Evolutionary conservation across 2,329 filamentous ascomycete species (phyloP).

Genomic region (Akanthomyces dipterigenus): DNA sequence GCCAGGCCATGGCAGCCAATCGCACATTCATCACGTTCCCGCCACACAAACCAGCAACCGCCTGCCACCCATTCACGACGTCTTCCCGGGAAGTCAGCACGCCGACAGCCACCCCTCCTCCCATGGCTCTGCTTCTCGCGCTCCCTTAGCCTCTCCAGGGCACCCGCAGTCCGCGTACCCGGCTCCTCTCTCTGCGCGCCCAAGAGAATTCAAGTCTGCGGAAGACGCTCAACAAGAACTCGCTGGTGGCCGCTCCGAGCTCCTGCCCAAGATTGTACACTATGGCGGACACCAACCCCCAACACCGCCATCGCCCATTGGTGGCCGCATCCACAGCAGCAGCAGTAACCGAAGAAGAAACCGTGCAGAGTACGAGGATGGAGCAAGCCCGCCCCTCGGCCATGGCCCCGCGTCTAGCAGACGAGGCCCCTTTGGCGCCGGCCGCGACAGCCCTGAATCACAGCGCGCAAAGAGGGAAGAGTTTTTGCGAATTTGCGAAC

Average conservation of each 20-base stretch:
- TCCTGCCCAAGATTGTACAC: constrained; percentile 89
- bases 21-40: constrained; percentile 85
- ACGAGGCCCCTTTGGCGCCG: constrained; percentile 70
- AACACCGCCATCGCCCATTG: constrained; percentile 75
- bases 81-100: constrained; percentile 74
- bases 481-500: constrained; percentile 77
- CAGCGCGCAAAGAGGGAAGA: constrained; percentile 85
- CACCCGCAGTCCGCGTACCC: constrained; percentile 53
- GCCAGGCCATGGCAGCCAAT: constrained; percentile 72
- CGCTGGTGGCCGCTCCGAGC: constrained; percentile 83
- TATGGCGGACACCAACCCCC: constrained; percentile 92
- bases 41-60: constrained; percentile 87
- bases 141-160: constrained; percentile 69
- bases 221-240: constrained; percentile 91
- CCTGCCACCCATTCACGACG: constrained; percentile 87
- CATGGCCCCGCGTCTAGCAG: constrained; percentile 58
- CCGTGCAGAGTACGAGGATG: constrained; percentile 90
- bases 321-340: constrained; percentile 37
- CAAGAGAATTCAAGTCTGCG: constrained; percentile 87
- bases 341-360: constrained; percentile 58
- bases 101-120: constrained; percentile 47
- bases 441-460: constrained; percentile 75
- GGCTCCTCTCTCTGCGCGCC: constrained; percentile 52
- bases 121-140: constrained; percentile 57
- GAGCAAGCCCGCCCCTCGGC: constrained; percentile 76